Evolutionary conservation across 2,329 filamentous ascomycete species (phyloP).

Genomic region (Colletotrichum sublineola): DNA sequence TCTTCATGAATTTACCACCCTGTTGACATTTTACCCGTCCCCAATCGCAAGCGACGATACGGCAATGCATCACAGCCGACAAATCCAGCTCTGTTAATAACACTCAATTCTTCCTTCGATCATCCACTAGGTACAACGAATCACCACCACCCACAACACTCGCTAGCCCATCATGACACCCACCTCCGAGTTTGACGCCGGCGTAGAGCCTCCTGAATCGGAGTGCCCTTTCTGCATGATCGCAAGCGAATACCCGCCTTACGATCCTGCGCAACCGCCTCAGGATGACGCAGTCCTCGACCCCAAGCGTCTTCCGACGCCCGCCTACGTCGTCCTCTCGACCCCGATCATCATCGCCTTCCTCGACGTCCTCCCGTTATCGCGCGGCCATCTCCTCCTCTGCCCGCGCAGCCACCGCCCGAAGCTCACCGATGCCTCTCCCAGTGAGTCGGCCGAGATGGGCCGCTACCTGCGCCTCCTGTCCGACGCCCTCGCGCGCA

Average conservation of each 20-base stretch:
- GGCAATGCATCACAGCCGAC: constrained; percentile 6
- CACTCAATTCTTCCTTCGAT: background rate
- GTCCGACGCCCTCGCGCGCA: constrained; percentile 76
- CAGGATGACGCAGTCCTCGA: constrained; percentile 52
- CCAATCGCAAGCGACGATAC: background rate
- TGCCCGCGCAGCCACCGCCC: constrained; percentile 82
- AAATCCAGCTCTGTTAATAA: constrained; percentile 15
- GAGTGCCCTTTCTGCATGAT: constrained; percentile 76
- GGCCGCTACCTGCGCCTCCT: constrained; percentile 78
- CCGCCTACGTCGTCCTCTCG: constrained; percentile 79
- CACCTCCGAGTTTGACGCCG: constrained; percentile 35
- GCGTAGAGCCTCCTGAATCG: constrained; percentile 47
- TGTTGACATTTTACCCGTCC: background rate
- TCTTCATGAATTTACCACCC: background rate
- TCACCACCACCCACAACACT: constrained; percentile 3
- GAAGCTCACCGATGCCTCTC: constrained; percentile 79
- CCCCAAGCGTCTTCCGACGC: constrained; percentile 53
- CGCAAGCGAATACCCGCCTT: constrained; percentile 62
- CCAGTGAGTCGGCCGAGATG: constrained; percentile 75
- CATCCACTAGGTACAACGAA: background rate
- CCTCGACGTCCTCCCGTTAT: constrained; percentile 92
- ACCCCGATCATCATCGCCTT: constrained; percentile 86
- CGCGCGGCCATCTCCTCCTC: constrained; percentile 84
- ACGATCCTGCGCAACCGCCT: constrained; percentile 60
- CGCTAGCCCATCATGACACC: constrained; percentile 29